Evolutionary conservation across 768 basidiomycete genomes (phyloP), one percentile per base, ranked within the genome.

Genomic region (Boletus huronensis): DNA sequence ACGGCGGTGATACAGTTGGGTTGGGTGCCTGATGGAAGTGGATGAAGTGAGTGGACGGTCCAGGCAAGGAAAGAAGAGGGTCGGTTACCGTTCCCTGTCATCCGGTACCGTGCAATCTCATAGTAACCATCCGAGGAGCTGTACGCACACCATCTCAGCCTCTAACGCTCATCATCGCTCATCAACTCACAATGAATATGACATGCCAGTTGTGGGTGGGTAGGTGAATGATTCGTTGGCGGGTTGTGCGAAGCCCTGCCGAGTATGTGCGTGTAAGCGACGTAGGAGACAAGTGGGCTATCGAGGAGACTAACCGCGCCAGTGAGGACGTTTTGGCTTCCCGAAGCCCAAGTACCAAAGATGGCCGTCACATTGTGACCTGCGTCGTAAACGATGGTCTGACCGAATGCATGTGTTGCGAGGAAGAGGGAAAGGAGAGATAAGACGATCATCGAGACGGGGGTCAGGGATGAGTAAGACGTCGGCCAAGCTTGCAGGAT

Each of bases 1-100:
- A 88, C 82, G 14, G 89, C 95, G 13, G 86, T 87, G 64, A 97
- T 93, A 73, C 97, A 99, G 36, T 82, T 83, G 38, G 96, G 97
- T 63, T 84, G 75, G 7, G 88, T 78, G 31, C 90, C 92, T 93
- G 64, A 5, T 46, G 23, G 38, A n/a, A 53, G 38, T n/a, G 23
- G 36, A 17, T 34, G 29, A 6, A 14, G 32, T 59, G 43, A 56
- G 29, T 11, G 11, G 9, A 9, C 9, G 25, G 29, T 36, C 9
- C 13, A 36, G 23, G 45, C 35, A 26, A 50, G 41, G 7, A 6
- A 16, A 31, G 23, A 8, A 25, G 25, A 34, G 44, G 34, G 32
- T 17, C 3, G 1, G 34, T 32, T 54, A 92, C 93, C 95, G 71
- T 99, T 99, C 53, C 85, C 76, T 38, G 75, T 79, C 75, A 95